phyloP scores from a whole-genome alignment of 768 basidiomycete genomes.

The Dendrothele bispora region DNA sequence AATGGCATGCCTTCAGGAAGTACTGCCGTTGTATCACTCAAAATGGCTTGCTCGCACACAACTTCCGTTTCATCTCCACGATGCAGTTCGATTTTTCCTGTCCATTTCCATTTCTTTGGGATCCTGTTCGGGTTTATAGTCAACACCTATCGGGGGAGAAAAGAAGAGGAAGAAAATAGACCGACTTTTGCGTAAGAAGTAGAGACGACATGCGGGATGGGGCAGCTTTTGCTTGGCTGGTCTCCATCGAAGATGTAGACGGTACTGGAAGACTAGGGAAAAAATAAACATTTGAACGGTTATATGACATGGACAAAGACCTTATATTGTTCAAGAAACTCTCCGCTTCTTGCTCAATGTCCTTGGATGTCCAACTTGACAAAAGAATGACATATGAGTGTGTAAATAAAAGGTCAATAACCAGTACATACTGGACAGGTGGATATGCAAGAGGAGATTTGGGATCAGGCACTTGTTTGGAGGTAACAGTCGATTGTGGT shows the following conservation, averaged over 20 bases:
- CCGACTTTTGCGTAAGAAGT: not conserved
- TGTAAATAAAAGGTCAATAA: too few relatives aligned
- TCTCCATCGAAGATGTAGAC: too few relatives aligned
- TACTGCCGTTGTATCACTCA: not conserved
- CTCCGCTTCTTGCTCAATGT: too few relatives aligned
- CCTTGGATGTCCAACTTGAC: too few relatives aligned
- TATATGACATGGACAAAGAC: not conserved
- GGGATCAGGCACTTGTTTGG: too few relatives aligned
- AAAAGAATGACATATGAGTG: too few relatives aligned
- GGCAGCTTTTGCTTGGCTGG: not conserved
- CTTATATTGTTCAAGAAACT: too few relatives aligned
- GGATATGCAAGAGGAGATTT: too few relatives aligned
- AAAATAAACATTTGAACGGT: not conserved
- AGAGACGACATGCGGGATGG: not conserved
- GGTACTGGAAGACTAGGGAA: not conserved
- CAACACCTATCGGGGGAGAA: not conserved
- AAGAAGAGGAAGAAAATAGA: not conserved
- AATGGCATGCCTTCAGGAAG: constrained; percentile 2
- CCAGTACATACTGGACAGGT: too few relatives aligned
- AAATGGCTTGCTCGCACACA: not conserved
- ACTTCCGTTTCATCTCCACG: not conserved
- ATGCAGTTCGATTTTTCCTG: not conserved
- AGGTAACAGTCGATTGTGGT: too few relatives aligned
- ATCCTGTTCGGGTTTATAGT: not conserved
- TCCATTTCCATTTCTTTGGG: not conserved